These are phyloP conservation scores for Aspergillus versicolor DNA, from an alignment of 2,329 filamentous ascomycete species.

Conservation along the genomic window DNA sequence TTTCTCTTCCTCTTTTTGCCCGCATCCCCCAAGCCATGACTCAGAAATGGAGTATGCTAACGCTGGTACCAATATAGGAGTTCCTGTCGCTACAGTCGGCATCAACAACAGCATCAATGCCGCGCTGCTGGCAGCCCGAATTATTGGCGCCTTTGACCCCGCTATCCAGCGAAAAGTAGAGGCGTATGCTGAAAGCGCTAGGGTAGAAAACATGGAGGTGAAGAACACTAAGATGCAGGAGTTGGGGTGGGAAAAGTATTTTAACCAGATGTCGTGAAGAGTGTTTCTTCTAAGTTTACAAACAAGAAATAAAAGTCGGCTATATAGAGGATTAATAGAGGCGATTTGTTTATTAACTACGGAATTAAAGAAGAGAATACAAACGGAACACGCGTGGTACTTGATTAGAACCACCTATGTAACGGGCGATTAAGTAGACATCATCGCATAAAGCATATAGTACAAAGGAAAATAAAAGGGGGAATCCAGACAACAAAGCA, in stretches of 20 bases:
- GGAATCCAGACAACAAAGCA: not conserved
- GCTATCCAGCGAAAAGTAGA: constrained; percentile 43
- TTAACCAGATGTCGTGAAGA: constrained; percentile 40
- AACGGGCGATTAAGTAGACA: not conserved
- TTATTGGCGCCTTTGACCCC: constrained; percentile 57
- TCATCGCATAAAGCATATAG: constrained; percentile 1
- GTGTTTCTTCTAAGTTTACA: not conserved
- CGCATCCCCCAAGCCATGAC: not conserved
- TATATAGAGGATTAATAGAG: constrained; percentile 1
- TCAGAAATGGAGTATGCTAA: not conserved
- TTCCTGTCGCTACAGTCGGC: constrained; percentile 72
- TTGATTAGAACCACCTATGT: constrained; percentile 1
- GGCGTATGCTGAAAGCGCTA: constrained; percentile 42
- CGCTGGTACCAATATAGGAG: constrained; percentile 48
- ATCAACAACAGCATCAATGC: constrained; percentile 82
- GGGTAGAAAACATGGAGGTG: constrained; percentile 42
- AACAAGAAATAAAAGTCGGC: not conserved
- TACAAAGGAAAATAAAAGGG: constrained; percentile 1
- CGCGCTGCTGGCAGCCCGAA: constrained; percentile 67
- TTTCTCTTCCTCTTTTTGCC: not conserved
- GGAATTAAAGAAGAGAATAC: not conserved
- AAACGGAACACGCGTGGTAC: not conserved
- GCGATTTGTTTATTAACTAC: not conserved
- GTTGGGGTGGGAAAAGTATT: constrained; percentile 46
- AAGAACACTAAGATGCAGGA: constrained; percentile 45